phyloP scores from a whole-genome alignment of 192 early-diverging fungal genomes.

The Oehlia diaphana region DNA sequence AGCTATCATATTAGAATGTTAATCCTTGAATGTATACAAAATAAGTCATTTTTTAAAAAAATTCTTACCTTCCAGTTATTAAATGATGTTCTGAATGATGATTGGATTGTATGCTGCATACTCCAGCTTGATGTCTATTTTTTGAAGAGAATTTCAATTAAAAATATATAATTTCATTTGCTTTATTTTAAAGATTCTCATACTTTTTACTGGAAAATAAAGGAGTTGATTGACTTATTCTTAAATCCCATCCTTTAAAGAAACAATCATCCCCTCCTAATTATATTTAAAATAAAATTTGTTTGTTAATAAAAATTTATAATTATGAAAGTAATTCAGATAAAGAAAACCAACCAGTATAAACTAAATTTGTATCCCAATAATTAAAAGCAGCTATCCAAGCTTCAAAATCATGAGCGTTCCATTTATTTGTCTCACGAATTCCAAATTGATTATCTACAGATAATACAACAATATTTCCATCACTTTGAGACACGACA shows the following conservation, averaged over 20 bases:
- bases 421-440: constrained; percentile 53
- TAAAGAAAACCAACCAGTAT: constrained; percentile 51
- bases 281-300: not conserved
- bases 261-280: constrained; percentile 82
- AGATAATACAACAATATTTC: constrained; percentile 57
- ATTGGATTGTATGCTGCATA: constrained; percentile 86
- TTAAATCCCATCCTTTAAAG: constrained; percentile 87
- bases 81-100: constrained; percentile 76
- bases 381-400: constrained; percentile 94
- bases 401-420: constrained; percentile 87
- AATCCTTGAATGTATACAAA: constrained; percentile 7
- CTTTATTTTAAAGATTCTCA: constrained; percentile 1
- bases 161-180: not conserved
- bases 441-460: constrained; percentile 47
- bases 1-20: constrained; percentile 51
- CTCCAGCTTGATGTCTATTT: constrained; percentile 80
- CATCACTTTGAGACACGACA: constrained; percentile 78
- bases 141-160: not conserved
- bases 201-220: constrained; percentile 64
- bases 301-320: not conserved
- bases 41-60: not conserved
- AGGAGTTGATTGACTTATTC: constrained; percentile 53
- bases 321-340: not conserved
- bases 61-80: constrained; percentile 76
- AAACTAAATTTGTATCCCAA: constrained; percentile 70